Percentiles rank a stretch among this genome's conserved stretches.
phyloP scores from a whole-genome alignment of 805 yeast species.

The Metschnikowia orientalis region DNA sequence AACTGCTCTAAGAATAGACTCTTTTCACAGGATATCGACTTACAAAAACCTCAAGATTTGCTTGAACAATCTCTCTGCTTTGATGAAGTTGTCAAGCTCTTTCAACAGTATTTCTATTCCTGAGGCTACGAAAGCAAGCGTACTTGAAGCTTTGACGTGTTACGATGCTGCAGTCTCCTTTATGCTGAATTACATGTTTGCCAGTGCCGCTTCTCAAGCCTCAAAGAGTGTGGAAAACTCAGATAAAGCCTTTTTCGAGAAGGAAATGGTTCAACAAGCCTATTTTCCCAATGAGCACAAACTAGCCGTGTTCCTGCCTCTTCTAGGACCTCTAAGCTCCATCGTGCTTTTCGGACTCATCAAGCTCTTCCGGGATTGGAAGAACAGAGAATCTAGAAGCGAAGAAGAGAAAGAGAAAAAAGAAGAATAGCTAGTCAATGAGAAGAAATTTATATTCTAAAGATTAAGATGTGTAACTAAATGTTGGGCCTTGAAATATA shows the following conservation, averaged over 20 bases:
- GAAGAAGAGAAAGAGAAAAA: slow-evolving; percentile 8
- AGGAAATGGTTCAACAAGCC: slow-evolving; percentile 91
- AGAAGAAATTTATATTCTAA: slow-evolving; percentile 3
- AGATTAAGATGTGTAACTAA: slow-evolving; percentile 5
- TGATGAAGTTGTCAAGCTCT: slow-evolving; percentile 62
- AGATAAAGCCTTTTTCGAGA: slow-evolving; percentile 81
- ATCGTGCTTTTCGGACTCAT: slow-evolving; percentile 53
- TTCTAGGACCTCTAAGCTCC: slow-evolving; percentile 78
- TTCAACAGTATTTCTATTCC: slow-evolving; percentile 84
- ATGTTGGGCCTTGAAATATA: slow-evolving; percentile 8
- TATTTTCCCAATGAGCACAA: slow-evolving; percentile 95
- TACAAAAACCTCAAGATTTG: slow-evolving; percentile 58
- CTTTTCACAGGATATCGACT: slow-evolving; percentile 56
- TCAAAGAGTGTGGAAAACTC: slow-evolving; percentile 59
- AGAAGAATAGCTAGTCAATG: slow-evolving; percentile 5
- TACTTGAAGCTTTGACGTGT: slow-evolving; percentile 44
- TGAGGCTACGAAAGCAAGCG: slow-evolving; percentile 56
- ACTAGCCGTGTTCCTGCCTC: slow-evolving; percentile 87
- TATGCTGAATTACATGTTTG: slow-evolving; percentile 28
- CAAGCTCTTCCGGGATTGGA: slow-evolving; percentile 41
- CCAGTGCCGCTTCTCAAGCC: slow-evolving; percentile 30
- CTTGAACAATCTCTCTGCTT: slow-evolving; percentile 65
- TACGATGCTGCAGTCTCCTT: slow-evolving; percentile 34
- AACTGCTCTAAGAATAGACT: slow-evolving; percentile 60
- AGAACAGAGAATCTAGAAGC: too few species aligned